These are phyloP conservation scores for Colletotrichum sp. DNA, from an alignment of 2,329 filamentous ascomycete species.

Conservation along the genomic window DNA sequence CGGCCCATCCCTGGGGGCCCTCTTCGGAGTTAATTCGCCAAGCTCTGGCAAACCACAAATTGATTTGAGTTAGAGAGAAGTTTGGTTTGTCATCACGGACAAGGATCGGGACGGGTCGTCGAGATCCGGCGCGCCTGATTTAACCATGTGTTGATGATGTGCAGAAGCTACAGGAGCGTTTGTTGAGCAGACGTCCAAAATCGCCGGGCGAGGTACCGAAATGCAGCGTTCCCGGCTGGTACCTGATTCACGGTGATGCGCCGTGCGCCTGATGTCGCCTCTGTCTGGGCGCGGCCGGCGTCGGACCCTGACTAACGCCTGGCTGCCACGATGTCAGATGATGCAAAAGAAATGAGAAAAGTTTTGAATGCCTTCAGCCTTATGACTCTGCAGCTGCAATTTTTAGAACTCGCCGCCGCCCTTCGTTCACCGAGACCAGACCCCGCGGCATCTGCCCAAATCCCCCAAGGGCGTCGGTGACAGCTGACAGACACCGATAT, in stretches of 20 bases:
- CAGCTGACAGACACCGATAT: conserved; percentile 4
- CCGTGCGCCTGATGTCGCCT: neutral
- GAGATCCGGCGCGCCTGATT: neutral
- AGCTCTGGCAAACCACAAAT: neutral
- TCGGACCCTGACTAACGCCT: neutral
- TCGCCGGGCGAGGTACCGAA: neutral
- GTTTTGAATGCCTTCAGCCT: neutral
- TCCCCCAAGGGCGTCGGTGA: neutral
- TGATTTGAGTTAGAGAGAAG: neutral
- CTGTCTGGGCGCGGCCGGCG: neutral
- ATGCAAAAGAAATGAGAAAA: neutral
- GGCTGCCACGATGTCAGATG: neutral
- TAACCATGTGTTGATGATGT: neutral
- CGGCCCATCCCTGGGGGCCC: neutral
- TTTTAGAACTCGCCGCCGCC: neutral
- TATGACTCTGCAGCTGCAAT: neutral
- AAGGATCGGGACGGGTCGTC: neutral
- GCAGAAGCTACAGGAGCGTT: neutral
- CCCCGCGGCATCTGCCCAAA: conserved; percentile 9
- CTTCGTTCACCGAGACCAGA: neutral
- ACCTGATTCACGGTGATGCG: neutral
- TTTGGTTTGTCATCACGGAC: conserved; percentile 4
- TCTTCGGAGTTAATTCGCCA: conserved; percentile 5
- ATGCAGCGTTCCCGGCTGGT: neutral
- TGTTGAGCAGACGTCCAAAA: neutral